Percentiles rank a stretch among this genome's conserved stretches.
Evolutionary conservation across 2,329 filamentous ascomycete genomes (phyloP).

Genomic region (Apiospora hydei): DNA sequence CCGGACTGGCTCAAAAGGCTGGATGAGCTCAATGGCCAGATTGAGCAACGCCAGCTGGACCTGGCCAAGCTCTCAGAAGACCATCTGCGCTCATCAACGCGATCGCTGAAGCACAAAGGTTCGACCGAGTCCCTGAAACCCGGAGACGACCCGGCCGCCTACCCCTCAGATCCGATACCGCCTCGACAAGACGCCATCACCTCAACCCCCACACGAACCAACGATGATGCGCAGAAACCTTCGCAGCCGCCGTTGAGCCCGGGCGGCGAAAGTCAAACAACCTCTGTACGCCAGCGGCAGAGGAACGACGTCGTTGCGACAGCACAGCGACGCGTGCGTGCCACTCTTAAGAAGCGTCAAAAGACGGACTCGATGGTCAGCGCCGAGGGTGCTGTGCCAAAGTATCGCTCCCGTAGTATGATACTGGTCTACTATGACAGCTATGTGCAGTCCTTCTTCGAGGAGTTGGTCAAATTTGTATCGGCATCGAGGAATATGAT

Average conservation of each 20-base stretch:
- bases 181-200: neutral
- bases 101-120: slow-evolving; percentile 58
- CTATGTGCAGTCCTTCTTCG: slow-evolving; percentile 83
- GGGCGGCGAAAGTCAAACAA: slow-evolving; percentile 45
- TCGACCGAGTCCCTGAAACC: slow-evolving; percentile 62
- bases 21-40: slow-evolving; percentile 66
- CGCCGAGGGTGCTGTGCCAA: slow-evolving; percentile 53
- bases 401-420: slow-evolving; percentile 75
- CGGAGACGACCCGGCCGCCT: slow-evolving; percentile 45
- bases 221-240: slow-evolving; percentile 23
- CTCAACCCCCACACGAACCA: slow-evolving; percentile 31
- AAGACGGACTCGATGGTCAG: slow-evolving; percentile 61
- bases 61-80: slow-evolving; percentile 56
- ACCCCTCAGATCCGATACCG: slow-evolving; percentile 30
- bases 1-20: slow-evolving; percentile 67
- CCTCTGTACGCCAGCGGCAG: slow-evolving; percentile 47
- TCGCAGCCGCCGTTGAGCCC: slow-evolving; percentile 40
- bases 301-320: slow-evolving; percentile 54
- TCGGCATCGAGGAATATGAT: slow-evolving; percentile 83
- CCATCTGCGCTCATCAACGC: slow-evolving; percentile 40
- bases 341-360: slow-evolving; percentile 57
- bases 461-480: slow-evolving; percentile 82
- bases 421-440: slow-evolving; percentile 94
- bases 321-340: slow-evolving; percentile 54
- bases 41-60: slow-evolving; percentile 67